Base-by-base conservation (phyloP, 2,329 filamentous ascomycete species). In the Aspergillus fijiensis region DNA sequence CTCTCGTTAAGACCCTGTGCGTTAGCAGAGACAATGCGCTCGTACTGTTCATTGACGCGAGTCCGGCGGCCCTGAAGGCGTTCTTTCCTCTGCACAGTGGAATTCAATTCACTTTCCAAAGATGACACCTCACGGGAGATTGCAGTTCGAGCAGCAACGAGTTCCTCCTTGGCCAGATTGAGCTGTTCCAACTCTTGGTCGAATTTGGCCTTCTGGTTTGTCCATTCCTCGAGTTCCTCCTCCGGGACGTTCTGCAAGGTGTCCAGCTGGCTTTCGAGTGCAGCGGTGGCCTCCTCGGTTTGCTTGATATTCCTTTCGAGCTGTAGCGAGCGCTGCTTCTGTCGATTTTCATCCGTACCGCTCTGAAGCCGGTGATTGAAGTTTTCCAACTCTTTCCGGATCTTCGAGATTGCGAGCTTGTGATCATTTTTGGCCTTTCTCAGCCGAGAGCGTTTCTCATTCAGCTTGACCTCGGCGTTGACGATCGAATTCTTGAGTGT, bases 401-500 rank as follows among this genome's bases (percentile, higher is more conserved):
- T 79, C 61, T 83, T 82, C 50, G 83, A 80, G 60, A 86, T 76
- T 25, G 81, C 78, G 59, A 82, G 78, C 69, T 86, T 85, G 72
- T 88, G 86, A 56, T 88, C 85, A 67, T 84, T 85, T 66, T 84
- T 85, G 59, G 80, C 81, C 67, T 84, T 84, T 71, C 84, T 86
- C 56, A 85, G 74, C 49, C 84, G 83, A 65, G 83, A 81, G 54
- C 84, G 83, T 58, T 82, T 81, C 63, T 88, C 86, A 61, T 82
- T 82, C 27, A 87, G 74, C 67, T 86, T 86, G 55, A 81, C 78
- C 69, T 88, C 85, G 45, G 84, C 84, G 45, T 85, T 84, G 62
- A 82, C 77, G 57, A 89, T 87, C 7, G 86, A 88, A 61, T 87
- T 87, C 71, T 84, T 87, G 54, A 89, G 76, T 1, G 86, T 88